Evolutionary conservation across 2,329 filamentous ascomycete species (phyloP), one percentile per base, ranked within the genome.

Genomic region (Mycosphaerelloides madeirae): DNA sequence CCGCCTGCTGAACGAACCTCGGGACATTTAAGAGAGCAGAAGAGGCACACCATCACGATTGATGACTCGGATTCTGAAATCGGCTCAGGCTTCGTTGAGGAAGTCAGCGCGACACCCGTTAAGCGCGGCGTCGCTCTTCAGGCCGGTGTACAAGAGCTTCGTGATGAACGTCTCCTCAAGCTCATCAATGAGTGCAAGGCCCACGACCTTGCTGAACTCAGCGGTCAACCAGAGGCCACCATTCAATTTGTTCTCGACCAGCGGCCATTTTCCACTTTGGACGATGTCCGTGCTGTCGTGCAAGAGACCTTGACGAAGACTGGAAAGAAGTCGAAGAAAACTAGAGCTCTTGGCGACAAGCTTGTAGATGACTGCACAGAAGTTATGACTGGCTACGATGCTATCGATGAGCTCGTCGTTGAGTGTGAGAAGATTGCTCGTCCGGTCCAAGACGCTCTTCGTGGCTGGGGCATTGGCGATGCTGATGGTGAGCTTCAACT

Each of bases 131-230:
- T 36, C 9, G 40, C 38, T n/a, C 7, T 45, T 12, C 36, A 45
- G 18, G 43, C 43, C 20, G 37, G 31, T 22, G 31, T 56, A 12
- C 46, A 54, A 37, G 38, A 39, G n/a, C 48, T 53, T 38, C 47
- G 48, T 25, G 58, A 59, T 9, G 33, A 41, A 8, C 44, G 76
- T 43, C 78, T 96, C 6, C 71, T 97, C 20, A 76, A 81, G 6
- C 94, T 89, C 59, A 82, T 98, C 65, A 97, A 97, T 60, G 80
- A 75, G 0, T 93, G 87, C 63, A 80, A 81, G 4, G 70, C 80
- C 8, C 78, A 83, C 29, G 87, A 91, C 45, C 77, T 98, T 32
- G 80, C 85, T 1, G 90, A 95, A 55, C 83, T 96, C 49, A 87
- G 87, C 0, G 83, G 82, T 25, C 81, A 85, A 48, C 83, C 84